Percentiles rank a stretch among this genome's conserved stretches.
phyloP scores from a whole-genome alignment of 2,329 filamentous ascomycete genomes.

The Scedosporium apiospermum region DNA sequence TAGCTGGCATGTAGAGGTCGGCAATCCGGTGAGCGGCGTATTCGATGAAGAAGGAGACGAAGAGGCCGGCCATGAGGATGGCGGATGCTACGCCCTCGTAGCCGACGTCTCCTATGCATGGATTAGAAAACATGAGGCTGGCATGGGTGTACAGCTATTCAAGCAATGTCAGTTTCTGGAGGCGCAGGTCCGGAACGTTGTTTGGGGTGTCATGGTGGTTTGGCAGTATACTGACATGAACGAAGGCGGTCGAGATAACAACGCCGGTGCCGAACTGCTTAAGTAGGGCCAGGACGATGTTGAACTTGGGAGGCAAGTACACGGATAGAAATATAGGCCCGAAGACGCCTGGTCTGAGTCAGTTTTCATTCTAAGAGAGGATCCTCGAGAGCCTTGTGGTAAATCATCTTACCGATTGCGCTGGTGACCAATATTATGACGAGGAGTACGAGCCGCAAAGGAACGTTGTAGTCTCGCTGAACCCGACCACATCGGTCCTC shows the following conservation, averaged over 20 bases:
- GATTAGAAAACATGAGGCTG: slow-evolving; percentile 59
- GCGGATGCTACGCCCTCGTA: slow-evolving; percentile 64
- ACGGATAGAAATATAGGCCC: slow-evolving; percentile 55
- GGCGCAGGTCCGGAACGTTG: neutral
- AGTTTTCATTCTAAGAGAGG: neutral
- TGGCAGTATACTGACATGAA: slow-evolving; percentile 40
- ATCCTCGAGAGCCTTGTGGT: neutral
- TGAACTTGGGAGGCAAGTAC: slow-evolving; percentile 40
- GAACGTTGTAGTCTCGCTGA: slow-evolving; percentile 53
- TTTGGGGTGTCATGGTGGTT: neutral
- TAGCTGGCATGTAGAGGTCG: slow-evolving; percentile 18
- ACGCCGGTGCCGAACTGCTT: slow-evolving; percentile 69
- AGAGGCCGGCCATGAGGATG: slow-evolving; percentile 64
- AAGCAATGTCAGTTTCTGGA: neutral
- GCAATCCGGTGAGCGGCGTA: slow-evolving; percentile 54
- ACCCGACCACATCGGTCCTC: slow-evolving; percentile 32
- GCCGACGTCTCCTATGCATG: slow-evolving; percentile 54
- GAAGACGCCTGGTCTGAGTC: slow-evolving; percentile 41
- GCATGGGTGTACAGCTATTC: slow-evolving; percentile 64
- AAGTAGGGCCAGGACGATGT: slow-evolving; percentile 48
- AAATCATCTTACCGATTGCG: slow-evolving; percentile 38
- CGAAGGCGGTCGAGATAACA: slow-evolving; percentile 61
- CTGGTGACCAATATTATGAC: slow-evolving; percentile 64
- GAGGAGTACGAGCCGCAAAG: slow-evolving; percentile 58
- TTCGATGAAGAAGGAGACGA: slow-evolving; percentile 64